Percentiles rank a stretch among this genome's conserved stretches.
phyloP scores from a whole-genome alignment of 257 asterid species.

The Linderniella brevidens region DNA sequence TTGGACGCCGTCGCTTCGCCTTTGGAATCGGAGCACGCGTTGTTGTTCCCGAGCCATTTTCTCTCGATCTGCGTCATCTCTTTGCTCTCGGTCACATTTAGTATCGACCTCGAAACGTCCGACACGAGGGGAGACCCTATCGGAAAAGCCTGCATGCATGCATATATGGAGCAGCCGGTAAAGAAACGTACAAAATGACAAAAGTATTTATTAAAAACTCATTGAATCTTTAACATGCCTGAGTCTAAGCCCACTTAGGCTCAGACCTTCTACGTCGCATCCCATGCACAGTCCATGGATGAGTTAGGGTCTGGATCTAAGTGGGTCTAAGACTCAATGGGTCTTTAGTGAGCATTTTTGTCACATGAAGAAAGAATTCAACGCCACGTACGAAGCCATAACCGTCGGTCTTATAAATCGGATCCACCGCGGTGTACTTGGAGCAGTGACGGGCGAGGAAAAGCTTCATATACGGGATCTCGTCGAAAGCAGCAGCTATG shows the following conservation, averaged over 20 bases:
- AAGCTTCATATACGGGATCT: constrained; percentile 23
- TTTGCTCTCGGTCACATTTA: constrained; percentile 18
- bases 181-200: too few species aligned
- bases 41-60: constrained; percentile 14
- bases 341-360: too few species aligned
- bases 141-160: constrained; percentile 22
- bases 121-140: constrained; percentile 26
- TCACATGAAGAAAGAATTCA: too few species aligned
- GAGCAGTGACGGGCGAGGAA: constrained; percentile 21
- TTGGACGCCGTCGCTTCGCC: constrained; percentile 3
- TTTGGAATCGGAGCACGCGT: constrained; percentile 10
- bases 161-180: too few species aligned
- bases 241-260: too few species aligned
- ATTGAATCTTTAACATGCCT: too few species aligned
- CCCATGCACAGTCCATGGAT: too few species aligned
- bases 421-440: constrained; percentile 24
- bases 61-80: constrained; percentile 17
- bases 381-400: constrained; percentile 36
- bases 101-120: constrained; percentile 31
- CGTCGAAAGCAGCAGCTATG: constrained; percentile 21
- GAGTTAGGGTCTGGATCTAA: too few species aligned
- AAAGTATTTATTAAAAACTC: too few species aligned
- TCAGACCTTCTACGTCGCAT: too few species aligned
- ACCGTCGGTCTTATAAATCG: constrained; percentile 23
- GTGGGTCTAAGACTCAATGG: too few species aligned